phyloP scores from a whole-genome alignment of 2,329 filamentous ascomycete genomes.

The Clonostachys byssicola region DNA sequence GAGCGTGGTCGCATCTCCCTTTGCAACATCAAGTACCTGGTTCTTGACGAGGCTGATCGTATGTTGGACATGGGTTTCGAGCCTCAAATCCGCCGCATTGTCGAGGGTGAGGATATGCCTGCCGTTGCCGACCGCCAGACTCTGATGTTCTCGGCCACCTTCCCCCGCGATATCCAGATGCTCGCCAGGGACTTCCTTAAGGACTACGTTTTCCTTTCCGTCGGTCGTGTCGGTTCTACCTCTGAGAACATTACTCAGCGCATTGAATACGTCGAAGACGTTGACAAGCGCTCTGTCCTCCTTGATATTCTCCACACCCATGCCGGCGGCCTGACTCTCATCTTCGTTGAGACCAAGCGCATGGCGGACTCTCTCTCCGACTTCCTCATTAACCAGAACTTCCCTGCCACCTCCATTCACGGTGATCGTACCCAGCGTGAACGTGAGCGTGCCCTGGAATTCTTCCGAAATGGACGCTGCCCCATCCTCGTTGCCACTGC shows the following conservation, averaged over 20 bases:
- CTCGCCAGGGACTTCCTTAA: conserved; percentile 97
- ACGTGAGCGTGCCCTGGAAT: conserved; percentile 95
- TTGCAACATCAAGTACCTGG: conserved; percentile 97
- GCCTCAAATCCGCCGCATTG: conserved; percentile 97
- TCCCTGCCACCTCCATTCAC: conserved; percentile 97
- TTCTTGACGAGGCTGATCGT: conserved; percentile 98
- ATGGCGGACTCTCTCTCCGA: conserved; percentile 98
- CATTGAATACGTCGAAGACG: conserved; percentile 94
- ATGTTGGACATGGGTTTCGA: conserved; percentile 99
- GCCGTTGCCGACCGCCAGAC: conserved; percentile 80
- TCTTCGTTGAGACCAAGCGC: conserved; percentile 99
- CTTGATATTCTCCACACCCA: conserved; percentile 97
- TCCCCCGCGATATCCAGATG: conserved; percentile 99
- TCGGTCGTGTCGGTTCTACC: conserved; percentile 96
- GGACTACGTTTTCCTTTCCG: conserved; percentile 98
- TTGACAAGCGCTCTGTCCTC: conserved; percentile 95
- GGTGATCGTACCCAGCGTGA: conserved; percentile 98
- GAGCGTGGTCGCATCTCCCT: conserved; percentile 98
- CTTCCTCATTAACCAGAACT: conserved; percentile 97
- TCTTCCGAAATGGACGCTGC: conserved; percentile 94
- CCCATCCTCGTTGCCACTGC: conserved; percentile 96
- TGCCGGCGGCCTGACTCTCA: conserved; percentile 82
- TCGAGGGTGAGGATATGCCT: conserved; percentile 98
- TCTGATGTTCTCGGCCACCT: conserved; percentile 99
- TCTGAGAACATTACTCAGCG: conserved; percentile 99